Evolutionary conservation across 2,329 filamentous ascomycete species (phyloP).

Genomic region (Cladorrhinum sp.): DNA sequence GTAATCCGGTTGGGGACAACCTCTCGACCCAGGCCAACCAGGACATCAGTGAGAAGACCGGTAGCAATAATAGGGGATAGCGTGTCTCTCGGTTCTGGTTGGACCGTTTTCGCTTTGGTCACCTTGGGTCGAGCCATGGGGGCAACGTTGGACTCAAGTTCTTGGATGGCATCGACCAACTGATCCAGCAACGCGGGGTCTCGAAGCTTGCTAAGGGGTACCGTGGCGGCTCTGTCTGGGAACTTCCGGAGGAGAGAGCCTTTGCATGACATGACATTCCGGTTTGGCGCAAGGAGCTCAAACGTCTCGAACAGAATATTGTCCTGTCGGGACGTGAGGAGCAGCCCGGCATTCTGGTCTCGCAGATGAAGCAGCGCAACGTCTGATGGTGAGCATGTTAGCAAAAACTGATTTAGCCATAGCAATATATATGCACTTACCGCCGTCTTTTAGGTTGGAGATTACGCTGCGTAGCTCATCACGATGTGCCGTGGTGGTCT

Average conservation of each 20-base stretch:
- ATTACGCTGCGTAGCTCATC: background rate
- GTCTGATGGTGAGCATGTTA: background rate
- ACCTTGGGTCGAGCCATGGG: constrained; percentile 15
- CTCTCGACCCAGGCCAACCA: constrained; percentile 15
- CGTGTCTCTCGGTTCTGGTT: constrained; percentile 19
- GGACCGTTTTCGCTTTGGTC: constrained; percentile 1
- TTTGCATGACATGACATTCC: constrained; percentile 19
- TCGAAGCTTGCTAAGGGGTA: background rate
- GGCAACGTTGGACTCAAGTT: constrained; percentile 10
- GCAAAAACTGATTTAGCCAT: background rate
- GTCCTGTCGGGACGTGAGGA: constrained; percentile 11
- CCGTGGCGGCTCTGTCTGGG: constrained; percentile 16
- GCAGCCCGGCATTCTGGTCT: constrained; percentile 23
- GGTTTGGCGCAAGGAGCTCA: constrained; percentile 22
- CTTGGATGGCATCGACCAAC: constrained; percentile 8
- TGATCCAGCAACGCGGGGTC: constrained; percentile 5
- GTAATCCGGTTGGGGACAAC: constrained; percentile 11
- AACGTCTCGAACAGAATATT: constrained; percentile 23
- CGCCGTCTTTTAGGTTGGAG: constrained; percentile 16
- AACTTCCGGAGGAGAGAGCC: constrained; percentile 23
- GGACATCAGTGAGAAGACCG: constrained; percentile 15
- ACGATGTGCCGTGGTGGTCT: background rate
- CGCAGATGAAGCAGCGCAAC: constrained; percentile 15
- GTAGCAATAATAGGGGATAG: constrained; percentile 16
- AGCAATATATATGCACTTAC: constrained; percentile 9